Evolutionary conservation across 768 basidiomycete genomes (phyloP).

Genomic region (Kwoniella sp.): DNA sequence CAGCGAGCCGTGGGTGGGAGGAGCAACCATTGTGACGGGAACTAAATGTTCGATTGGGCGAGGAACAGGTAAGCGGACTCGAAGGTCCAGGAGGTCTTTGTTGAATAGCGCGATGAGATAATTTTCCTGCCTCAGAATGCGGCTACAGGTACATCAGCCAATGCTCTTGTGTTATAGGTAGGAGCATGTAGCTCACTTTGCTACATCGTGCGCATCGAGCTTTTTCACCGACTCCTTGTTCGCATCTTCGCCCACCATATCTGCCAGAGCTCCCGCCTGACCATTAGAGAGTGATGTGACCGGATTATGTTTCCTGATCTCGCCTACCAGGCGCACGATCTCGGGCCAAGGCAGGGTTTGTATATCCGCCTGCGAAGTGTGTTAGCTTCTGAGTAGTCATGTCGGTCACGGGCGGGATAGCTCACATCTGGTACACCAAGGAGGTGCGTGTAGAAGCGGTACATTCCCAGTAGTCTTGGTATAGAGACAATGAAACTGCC

Average conservation of each 20-base stretch:
- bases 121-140: constrained; percentile 97
- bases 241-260: constrained; percentile 41
- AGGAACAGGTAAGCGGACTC: constrained; percentile 69
- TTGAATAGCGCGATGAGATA: constrained; percentile 97
- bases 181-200: constrained; percentile 68
- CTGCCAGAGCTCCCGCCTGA: constrained; percentile 61
- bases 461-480: constrained; percentile 84
- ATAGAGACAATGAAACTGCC: constrained; percentile 74
- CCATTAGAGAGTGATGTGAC: constrained; percentile 66
- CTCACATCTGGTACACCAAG: constrained; percentile 91
- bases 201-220: constrained; percentile 96
- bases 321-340: constrained; percentile 83
- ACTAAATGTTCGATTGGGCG: constrained; percentile 29
- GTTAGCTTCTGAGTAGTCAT: too few species aligned
- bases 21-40: constrained; percentile 39
- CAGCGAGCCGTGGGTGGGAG: constrained; percentile 21
- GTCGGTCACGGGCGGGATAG: neutral
- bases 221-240: constrained; percentile 63
- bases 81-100: constrained; percentile 88
- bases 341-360: constrained; percentile 97
- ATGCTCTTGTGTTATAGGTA: too few species aligned
- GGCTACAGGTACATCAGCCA: constrained; percentile 51
- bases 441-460: constrained; percentile 91
- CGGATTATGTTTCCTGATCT: constrained; percentile 90
- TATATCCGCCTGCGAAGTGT: constrained; percentile 75